Evolutionary conservation across 805 yeast species (phyloP).

Genomic region (Metschnikowia arizonensis): DNA sequence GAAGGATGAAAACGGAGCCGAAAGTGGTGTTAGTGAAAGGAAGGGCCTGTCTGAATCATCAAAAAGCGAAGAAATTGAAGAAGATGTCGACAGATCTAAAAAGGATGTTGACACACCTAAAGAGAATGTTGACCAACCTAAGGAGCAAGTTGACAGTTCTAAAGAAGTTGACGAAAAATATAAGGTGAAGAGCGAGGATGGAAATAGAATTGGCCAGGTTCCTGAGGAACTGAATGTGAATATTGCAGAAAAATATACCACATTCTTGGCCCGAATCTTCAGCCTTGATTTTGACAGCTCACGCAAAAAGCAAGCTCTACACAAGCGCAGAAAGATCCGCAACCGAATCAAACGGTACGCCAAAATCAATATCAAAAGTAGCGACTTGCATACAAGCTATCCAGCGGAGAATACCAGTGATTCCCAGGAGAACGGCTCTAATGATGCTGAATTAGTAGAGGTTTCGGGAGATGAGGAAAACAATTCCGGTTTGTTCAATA

Average conservation of each 20-base stretch:
- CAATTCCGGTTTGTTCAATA: slow-evolving; percentile 24
- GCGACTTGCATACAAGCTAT: slow-evolving; percentile 8
- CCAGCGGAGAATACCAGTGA: neutral
- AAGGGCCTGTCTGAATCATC: neutral
- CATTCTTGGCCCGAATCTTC: slow-evolving; percentile 13
- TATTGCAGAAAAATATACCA: slow-evolving; percentile 13
- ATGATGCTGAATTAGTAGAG: neutral
- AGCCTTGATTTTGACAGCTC: slow-evolving; percentile 11
- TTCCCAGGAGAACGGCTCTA: neutral
- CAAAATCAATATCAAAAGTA: slow-evolving; percentile 20
- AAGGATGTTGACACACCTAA: neutral
- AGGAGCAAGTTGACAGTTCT: neutral
- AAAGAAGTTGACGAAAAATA: neutral
- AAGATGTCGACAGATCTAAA: neutral
- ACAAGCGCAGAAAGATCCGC: slow-evolving; percentile 10
- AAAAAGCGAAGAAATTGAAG: neutral
- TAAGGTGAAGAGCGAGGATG: neutral
- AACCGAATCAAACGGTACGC: slow-evolving; percentile 14
- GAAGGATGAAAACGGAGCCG: neutral
- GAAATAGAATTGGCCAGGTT: slow-evolving; percentile 24
- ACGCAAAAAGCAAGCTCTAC: slow-evolving; percentile 6
- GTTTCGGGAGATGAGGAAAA: slow-evolving; percentile 4
- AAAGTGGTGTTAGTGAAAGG: slow-evolving; percentile 2
- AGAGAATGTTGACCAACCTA: neutral
- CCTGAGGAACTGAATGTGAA: slow-evolving; percentile 22